phyloP scores from a whole-genome alignment of 371 early-diverging fungal species.

The Rhizomucor miehei region DNA sequence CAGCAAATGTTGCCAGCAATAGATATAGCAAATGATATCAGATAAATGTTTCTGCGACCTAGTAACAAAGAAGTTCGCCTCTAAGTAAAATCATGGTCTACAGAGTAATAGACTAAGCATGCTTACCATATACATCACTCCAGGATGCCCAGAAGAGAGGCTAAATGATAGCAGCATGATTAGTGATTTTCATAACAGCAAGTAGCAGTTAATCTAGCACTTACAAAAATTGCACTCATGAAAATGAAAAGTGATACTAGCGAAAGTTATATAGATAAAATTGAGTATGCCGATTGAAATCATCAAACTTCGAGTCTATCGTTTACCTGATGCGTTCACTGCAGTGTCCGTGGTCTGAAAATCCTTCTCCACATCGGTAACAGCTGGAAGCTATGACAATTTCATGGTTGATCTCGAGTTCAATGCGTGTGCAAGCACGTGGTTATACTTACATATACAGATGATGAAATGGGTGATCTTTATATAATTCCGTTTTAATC shows the following conservation, averaged over 20 bases:
- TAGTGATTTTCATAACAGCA: background rate
- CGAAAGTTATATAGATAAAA: background rate
- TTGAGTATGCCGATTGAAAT: background rate
- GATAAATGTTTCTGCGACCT: conserved; percentile 25
- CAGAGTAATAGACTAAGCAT: background rate
- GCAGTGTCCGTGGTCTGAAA: conserved; percentile 23
- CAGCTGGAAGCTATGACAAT: conserved; percentile 20
- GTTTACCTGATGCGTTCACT: conserved; percentile 27
- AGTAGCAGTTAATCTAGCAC: no score
- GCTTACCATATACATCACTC: conserved; percentile 8
- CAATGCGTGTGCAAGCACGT: no score
- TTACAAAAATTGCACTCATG: conserved; percentile 23
- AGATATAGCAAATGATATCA: conserved; percentile 24
- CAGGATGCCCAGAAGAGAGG: conserved; percentile 25
- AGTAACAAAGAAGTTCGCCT: background rate
- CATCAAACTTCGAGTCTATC: background rate
- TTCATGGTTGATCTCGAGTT: no score
- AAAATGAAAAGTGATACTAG: conserved; percentile 27
- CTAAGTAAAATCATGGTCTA: background rate
- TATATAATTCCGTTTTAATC: no score
- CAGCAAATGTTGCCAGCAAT: conserved; percentile 26
- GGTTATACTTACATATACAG: conserved; percentile 20
- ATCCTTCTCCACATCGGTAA: conserved; percentile 18
- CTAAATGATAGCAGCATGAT: conserved; percentile 5
- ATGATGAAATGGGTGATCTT: conserved; percentile 19